A percentile compares a stretch with the other conserved stretches of the same genome.
Conservation (phyloP, 2,329 filamentous ascomycete genomes). For the Trichophaea hybrida region DNA sequence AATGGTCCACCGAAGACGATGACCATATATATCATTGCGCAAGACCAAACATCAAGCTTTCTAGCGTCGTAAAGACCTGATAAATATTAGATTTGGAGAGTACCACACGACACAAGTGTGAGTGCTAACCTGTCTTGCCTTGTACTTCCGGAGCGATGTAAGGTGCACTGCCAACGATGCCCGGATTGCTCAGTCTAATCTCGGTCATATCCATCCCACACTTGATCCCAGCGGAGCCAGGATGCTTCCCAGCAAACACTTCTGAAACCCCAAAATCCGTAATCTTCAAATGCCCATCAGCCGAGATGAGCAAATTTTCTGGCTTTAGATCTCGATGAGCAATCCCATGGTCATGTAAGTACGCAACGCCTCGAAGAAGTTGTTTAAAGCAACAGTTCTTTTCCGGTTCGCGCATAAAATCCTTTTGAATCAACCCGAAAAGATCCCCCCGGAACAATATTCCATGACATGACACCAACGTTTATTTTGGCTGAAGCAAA, state of each 20-base stretch:
- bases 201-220: constrained; percentile 61
- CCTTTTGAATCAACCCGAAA: constrained; percentile 57
- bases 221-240: constrained; percentile 57
- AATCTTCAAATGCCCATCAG: constrained; percentile 72
- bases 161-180: constrained; percentile 70
- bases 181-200: constrained; percentile 57
- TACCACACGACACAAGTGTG: constrained; percentile 6
- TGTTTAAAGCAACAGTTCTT: constrained; percentile 82
- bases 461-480: constrained; percentile 92
- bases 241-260: constrained; percentile 69
- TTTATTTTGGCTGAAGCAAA: constrained; percentile 54
- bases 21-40: constrained; percentile 67
- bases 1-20: constrained; percentile 58
- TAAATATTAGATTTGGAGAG: constrained; percentile 11
- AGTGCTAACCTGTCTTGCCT: constrained; percentile 44
- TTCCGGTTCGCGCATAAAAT: constrained; percentile 53
- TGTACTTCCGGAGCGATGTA: constrained; percentile 82
- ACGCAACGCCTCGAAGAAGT: constrained; percentile 64
- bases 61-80: constrained; percentile 54
- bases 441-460: constrained; percentile 74
- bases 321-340: constrained; percentile 85
- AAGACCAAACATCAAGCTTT: constrained; percentile 72
- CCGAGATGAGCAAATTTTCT: constrained; percentile 68
- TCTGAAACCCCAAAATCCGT: constrained; percentile 85
- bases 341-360: constrained; percentile 70